Evolutionary conservation across 805 yeast genomes (phyloP), one percentile per base, ranked within the genome.

Genomic region (Yarrowia divulgata): DNA sequence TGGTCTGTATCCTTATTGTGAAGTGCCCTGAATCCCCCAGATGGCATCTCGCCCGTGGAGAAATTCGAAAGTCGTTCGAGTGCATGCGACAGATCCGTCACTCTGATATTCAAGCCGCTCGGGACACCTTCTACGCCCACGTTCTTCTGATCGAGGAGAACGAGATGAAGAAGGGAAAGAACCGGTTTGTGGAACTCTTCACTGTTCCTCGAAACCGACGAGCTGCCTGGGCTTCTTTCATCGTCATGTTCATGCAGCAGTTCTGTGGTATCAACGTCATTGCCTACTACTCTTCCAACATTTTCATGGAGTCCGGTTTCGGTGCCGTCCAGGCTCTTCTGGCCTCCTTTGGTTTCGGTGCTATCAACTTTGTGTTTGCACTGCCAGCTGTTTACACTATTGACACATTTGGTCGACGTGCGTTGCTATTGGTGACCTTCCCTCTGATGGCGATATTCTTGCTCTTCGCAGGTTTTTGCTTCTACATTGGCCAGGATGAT

Each of bases 221-320:
- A 76, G 96, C 95, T 68, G 87, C 91, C 10, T 73, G 89, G 69
- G 97, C 91, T 69, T 87, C 96, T 4, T 89, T 89, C 85, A 84
- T 91, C 72, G 91, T 88, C 70, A 91, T 92, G 87, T 90, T 91
- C 76, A 89, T 89, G 91, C 97, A 91, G 81, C 97, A 91, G 77
- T 90, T 91, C 80, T 91, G 97, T 80, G 97, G 97, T 74, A 86
- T 91, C 77, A 91, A 91, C 75, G 94, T 91, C 68, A 90, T 91
- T 79, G 94, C 96, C n/a, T 90, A 90, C 79, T 91, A 90, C 78
- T 89, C 94, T 0, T 88, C 95, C 0, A 83, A 90, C 10, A 91
- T 91, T 70, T 91, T 91, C 79, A 78, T 83, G 32, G 83, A 87
- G 69, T 86, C 93, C 29, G 90, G 89, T 50, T 88, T 89, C 78